Evolutionary conservation across 2,329 filamentous ascomycete genomes (phyloP), one percentile per base, ranked within the genome.

Genomic region (Colletotrichum tofieldiae): DNA sequence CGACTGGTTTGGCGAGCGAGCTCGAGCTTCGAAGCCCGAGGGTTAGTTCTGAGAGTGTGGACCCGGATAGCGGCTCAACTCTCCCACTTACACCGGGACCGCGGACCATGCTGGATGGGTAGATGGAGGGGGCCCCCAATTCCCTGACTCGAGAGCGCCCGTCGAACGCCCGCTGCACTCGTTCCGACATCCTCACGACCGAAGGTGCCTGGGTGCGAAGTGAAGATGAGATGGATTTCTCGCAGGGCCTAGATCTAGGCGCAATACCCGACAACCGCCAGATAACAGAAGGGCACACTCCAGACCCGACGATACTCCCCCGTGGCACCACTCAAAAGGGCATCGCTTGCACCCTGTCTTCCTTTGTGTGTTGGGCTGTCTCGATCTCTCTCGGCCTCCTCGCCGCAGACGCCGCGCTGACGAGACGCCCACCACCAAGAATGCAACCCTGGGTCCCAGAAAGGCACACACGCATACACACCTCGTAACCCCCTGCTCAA

Each of bases 121-220:
- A 14, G 59, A 51, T 6, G 23, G 29, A 37, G 47, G 49, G 18
- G 16, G 0, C 16, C 23, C 23, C 35, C 23, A 39, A 18, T 51
- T 69, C 26, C 70, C 70, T 72, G 70, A 72, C 70, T 72, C 70
- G 56, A 69, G 54, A 60, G 39, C 70, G 59, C 64, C 68, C 64
- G 68, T 58, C 41, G 41, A 43, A 43, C 37, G 55, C 59, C 59
- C 59, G 52, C 23, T 51, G n/a, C 32, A 23, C 59, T 52, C 45
- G 16, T 55, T 35, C 35, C 39, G 49, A 61, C 63, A 55, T 62
- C 56, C 49, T 71, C 65, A 63, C 58, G 51, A 39, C 52, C 43
- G 58, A 63, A 26, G 47, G 23, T 41, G 35, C 14, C 55, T 41
- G 23, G 35, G n/a, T 8, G 12, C 54, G 43, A 51, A 58, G 47